Percentiles rank a stretch among this genome's conserved stretches.
Evolutionary conservation across 306 rosid species (phyloP).

Genomic region (Rosa multiflora): DNA sequence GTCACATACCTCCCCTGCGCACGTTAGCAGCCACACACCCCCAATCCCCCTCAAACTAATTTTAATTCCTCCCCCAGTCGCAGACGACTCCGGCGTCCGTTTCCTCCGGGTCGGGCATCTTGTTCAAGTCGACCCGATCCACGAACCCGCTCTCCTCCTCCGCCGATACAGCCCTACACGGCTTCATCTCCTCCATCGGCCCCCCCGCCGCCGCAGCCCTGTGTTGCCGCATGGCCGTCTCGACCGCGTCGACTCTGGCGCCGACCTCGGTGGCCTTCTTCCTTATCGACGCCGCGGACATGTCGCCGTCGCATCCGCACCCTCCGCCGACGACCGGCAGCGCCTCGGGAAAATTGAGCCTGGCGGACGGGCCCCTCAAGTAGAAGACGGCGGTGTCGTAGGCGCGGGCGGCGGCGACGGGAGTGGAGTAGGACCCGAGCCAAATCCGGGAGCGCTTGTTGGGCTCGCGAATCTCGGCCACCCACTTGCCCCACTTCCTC

Average conservation of each 20-base stretch:
- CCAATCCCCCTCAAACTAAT: background rate
- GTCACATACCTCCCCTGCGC: conserved; percentile 43
- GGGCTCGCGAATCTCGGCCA: conserved; percentile 97
- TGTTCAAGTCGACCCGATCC: conserved; percentile 76
- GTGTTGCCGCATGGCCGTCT: conserved; percentile 50
- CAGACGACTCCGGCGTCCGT: conserved; percentile 36
- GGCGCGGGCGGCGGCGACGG: conserved; percentile 93
- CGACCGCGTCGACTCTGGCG: conserved; percentile 81
- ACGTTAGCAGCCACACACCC: conserved; percentile 32
- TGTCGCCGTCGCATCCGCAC: conserved; percentile 33
- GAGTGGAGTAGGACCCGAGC: conserved; percentile 95
- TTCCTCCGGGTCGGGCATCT: conserved; percentile 83
- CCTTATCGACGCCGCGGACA: conserved; percentile 86
- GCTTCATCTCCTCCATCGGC: conserved; percentile 25
- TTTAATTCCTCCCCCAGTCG: conserved; percentile 28
- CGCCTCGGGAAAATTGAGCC: conserved; percentile 85
- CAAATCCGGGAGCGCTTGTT: conserved; percentile 95
- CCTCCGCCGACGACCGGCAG: conserved; percentile 35
- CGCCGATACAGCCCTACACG: conserved; percentile 1
- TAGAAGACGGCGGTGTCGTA: conserved; percentile 95
- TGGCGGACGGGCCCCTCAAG: conserved; percentile 84
- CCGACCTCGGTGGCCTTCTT: conserved; percentile 95
- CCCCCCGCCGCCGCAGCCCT: background rate
- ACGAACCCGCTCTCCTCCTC: conserved; percentile 30
- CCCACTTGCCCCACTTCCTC: conserved; percentile 99